Base-by-base conservation (phyloP, 164 flowering plant species). In the Umbilicus rupestris region DNA sequence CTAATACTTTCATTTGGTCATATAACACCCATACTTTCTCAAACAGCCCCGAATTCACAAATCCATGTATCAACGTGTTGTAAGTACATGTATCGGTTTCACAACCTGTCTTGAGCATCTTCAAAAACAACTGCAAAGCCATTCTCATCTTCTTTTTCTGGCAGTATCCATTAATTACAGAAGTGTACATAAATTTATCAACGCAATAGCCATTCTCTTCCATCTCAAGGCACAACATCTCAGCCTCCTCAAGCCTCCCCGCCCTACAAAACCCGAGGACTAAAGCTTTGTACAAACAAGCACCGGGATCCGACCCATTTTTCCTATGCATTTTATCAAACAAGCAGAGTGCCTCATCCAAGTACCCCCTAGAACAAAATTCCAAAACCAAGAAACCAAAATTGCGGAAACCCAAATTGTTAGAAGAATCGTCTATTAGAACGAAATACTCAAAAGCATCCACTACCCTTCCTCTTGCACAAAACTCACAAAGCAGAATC, bases 11-110 rank as follows among this genome's bases (percentile, higher is more conserved):
- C 87, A 85, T 84, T 70, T 64, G 70, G n/a, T 77, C 63, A 39
- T 63, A 73, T 57, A 79, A 39, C 0, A 78, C 33, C 78, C 71
- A 68, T 0, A 72, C 80, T 50, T 71, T 73, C 57, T 80, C 80
- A 69, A 77, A 68, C 70, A 70, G 41, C 14, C 85, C 86, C 68
- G 70, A 63, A 57, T 66, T 76, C 26, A 74, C 31, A 73, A 74
- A 83, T 49, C 90, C 90, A 52, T 87, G 67, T 71, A 84, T 81
- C 74, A 87, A 64, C 0, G 85, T 79, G 68, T 81, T 85, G 59
- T 71, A 85, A 29, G 79, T 73, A 67, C 77, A 83, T 42, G 29
- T 57, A 72, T 88, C 94, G 0, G 83, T 83, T n/a, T 75, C 71
- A 66, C 79, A 84, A 20, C 84, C 86, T 59, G 14, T 74, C 68